phyloP scores from a whole-genome alignment of 2,329 filamentous ascomycete species.

The Aureobasidium subglaciale region DNA sequence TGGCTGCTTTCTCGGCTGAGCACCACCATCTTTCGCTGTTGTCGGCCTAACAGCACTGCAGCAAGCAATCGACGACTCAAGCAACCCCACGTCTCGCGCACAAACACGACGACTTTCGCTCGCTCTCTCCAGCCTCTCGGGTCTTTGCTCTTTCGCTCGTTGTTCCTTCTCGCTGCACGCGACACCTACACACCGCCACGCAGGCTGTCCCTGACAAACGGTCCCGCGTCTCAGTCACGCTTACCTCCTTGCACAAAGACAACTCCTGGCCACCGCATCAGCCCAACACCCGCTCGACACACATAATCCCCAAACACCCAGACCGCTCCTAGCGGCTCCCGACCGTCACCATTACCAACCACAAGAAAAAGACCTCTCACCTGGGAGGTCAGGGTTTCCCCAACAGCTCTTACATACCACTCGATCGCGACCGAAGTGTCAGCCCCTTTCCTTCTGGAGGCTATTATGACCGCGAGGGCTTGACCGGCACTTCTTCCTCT shows the following conservation, averaged over 20 bases:
- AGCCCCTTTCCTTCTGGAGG: slow-evolving; percentile 36
- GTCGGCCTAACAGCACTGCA: background rate
- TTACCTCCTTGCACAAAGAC: background rate
- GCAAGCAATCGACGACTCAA: slow-evolving; percentile 3
- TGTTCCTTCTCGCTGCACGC: slow-evolving; percentile 1
- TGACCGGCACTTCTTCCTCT: slow-evolving; percentile 31
- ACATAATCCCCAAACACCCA: background rate
- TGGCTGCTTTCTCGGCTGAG: background rate
- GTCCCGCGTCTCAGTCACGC: background rate
- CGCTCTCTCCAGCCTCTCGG: background rate
- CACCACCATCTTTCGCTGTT: too few species aligned
- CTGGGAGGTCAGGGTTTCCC: slow-evolving; percentile 38
- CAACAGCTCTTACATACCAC: slow-evolving; percentile 35
- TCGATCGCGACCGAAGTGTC: slow-evolving; percentile 42
- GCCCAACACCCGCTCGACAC: background rate
- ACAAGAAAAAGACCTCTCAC: slow-evolving; percentile 52
- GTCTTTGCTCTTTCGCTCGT: background rate
- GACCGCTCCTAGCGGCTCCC: slow-evolving; percentile 12
- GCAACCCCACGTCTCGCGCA: background rate
- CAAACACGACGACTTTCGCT: slow-evolving; percentile 2
- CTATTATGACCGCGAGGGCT: slow-evolving; percentile 47
- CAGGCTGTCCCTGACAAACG: slow-evolving; percentile 2
- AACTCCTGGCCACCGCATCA: slow-evolving; percentile 4
- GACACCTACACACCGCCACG: slow-evolving; percentile 7
- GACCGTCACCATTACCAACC: slow-evolving; percentile 46